Conservation (phyloP, 352 stramenopile species). For the Halophytophthora polymorphica region DNA sequence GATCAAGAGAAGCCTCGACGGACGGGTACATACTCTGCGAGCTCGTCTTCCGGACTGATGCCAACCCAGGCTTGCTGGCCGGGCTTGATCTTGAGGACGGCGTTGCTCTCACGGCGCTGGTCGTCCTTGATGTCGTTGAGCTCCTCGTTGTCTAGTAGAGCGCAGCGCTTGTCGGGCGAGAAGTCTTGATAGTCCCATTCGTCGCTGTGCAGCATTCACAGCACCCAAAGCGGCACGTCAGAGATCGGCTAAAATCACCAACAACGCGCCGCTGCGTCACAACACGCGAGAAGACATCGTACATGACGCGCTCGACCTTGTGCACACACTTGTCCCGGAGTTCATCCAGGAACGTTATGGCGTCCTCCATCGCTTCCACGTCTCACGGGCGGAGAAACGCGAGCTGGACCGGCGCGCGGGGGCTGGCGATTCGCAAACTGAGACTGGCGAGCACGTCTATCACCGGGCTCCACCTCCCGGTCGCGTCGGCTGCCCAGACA, state of each 20-base stretch:
- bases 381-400: conserved; percentile 1
- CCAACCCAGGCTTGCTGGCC: conserved; percentile 37
- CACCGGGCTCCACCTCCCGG: too few relatives aligned
- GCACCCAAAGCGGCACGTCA: too few relatives aligned
- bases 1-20: neutral
- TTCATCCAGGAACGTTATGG: conserved; percentile 44
- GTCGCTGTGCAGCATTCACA: conserved; percentile 25
- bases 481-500: too few relatives aligned
- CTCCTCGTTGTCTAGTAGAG: conserved; percentile 54
- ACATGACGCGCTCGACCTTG: conserved; percentile 55
- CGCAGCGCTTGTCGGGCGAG: conserved; percentile 56
- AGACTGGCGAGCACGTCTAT: too few relatives aligned
- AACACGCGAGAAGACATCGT: conserved; percentile 4
- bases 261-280: neutral
- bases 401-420: too few relatives aligned
- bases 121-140: conserved; percentile 36
- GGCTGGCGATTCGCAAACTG: too few relatives aligned
- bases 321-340: conserved; percentile 65
- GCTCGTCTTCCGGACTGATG: conserved; percentile 41
- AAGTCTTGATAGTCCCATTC: conserved; percentile 77
- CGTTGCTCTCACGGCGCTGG: conserved; percentile 26
- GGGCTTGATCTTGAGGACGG: conserved; percentile 27
- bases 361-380: conserved; percentile 23
- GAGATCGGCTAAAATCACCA: too few relatives aligned
- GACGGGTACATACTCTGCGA: conserved; percentile 37